phyloP scores from a whole-genome alignment of 129 eudicot genomes.

The Flaveria robusta region DNA sequence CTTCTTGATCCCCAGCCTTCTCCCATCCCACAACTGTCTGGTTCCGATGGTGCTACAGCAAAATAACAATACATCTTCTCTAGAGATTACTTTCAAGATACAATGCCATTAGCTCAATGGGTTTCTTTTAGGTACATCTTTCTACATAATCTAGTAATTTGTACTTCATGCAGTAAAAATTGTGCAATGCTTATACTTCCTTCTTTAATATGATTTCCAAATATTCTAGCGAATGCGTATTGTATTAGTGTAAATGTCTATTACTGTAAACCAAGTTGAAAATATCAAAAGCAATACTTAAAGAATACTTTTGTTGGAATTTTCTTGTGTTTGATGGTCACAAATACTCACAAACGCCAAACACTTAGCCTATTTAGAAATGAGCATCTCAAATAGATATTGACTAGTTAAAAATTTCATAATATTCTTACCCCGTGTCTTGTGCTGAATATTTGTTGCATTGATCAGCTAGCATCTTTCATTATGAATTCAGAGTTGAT shows the following conservation, averaged over 20 bases:
- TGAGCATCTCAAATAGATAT: not conserved
- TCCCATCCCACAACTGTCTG: constrained; percentile 32
- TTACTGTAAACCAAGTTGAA: not conserved
- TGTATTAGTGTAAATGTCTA: constrained; percentile 25
- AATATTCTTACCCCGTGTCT: not conserved
- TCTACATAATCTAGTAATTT: constrained; percentile 17
- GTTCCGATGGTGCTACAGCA: constrained; percentile 25
- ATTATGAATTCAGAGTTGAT: no score
- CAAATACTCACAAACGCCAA: not conserved
- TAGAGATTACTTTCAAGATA: constrained; percentile 18
- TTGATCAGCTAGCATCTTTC: no score
- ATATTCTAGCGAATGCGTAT: not conserved
- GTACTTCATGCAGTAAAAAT: constrained; percentile 22
- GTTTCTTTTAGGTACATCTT: constrained; percentile 24
- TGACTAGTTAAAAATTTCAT: not conserved
- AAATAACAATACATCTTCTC: constrained; percentile 36
- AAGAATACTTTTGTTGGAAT: not conserved
- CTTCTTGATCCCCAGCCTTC: constrained; percentile 44
- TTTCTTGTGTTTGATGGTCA: not conserved
- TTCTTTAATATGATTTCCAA: constrained; percentile 13
- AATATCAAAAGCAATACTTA: not conserved
- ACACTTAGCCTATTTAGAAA: not conserved
- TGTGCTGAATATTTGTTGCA: not conserved
- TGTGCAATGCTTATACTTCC: constrained; percentile 13
- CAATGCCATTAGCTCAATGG: constrained; percentile 17